Conservation (phyloP, 768 basidiomycete genomes). For the Collybia nuda region DNA sequence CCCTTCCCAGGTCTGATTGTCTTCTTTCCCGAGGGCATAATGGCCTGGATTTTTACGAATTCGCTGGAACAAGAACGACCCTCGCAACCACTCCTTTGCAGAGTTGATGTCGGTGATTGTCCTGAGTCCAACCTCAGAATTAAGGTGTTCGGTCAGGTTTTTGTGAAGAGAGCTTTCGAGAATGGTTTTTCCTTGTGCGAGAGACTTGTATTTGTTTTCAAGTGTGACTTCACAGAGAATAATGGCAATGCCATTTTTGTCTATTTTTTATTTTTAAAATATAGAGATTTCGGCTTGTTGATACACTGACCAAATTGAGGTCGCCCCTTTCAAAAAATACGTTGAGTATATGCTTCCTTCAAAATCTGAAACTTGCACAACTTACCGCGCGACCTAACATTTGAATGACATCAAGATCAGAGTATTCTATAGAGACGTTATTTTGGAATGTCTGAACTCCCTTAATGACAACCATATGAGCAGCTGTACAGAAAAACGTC, state of each 20-base stretch:
- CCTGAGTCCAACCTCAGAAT: conserved; percentile 87
- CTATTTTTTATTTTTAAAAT: conserved; percentile 31
- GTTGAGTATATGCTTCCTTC: neutral
- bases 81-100: conserved; percentile 82
- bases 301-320: conserved; percentile 77
- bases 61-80: conserved; percentile 85
- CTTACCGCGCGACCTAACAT: conserved; percentile 94
- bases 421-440: conserved; percentile 73
- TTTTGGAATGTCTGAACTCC: conserved; percentile 84
- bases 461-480: conserved; percentile 91
- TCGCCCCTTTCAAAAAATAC: conserved; percentile 55
- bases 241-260: conserved; percentile 80
- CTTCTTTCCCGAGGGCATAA: conserved; percentile 64
- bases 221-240: conserved; percentile 79
- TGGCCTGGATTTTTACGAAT: conserved; percentile 80
- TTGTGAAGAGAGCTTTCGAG: conserved; percentile 86
- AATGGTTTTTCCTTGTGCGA: conserved; percentile 70
- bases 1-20: conserved; percentile 65
- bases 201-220: conserved; percentile 67
- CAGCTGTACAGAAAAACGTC: conserved; percentile 49
- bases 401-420: conserved; percentile 91
- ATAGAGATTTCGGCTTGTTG: neutral
- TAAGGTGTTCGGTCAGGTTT: conserved; percentile 87
- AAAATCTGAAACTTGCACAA: neutral
- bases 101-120: conserved; percentile 71